These are phyloP conservation scores for Yamadazyma kitorensis DNA, from an alignment of 805 yeast species.

Conservation along the genomic window DNA sequence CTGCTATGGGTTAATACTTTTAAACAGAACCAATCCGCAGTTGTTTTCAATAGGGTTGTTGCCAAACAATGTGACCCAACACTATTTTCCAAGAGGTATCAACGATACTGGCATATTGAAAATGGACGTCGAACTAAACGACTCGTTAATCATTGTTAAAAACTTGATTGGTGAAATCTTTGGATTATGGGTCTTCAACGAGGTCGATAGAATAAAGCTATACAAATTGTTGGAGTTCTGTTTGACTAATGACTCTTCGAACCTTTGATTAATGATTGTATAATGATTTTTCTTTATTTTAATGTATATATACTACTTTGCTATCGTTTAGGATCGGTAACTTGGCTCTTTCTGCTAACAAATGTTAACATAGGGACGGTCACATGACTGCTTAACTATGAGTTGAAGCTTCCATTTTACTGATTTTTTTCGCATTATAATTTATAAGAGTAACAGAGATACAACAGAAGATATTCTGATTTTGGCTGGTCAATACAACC, in stretches of 20 bases:
- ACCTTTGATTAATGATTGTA: constrained; percentile 6
- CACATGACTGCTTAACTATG: no score
- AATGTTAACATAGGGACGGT: no score
- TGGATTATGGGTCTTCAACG: constrained; percentile 78
- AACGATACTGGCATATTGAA: constrained; percentile 32
- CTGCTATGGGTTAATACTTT: constrained; percentile 65
- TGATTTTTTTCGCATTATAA: no score
- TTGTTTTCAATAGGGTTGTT: constrained; percentile 71
- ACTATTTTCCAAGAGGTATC: constrained; percentile 38
- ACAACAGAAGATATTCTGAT: no score
- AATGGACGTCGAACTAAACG: constrained; percentile 67
- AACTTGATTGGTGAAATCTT: constrained; percentile 66
- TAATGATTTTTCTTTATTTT: no score
- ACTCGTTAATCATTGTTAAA: constrained; percentile 66
- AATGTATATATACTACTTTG: no score
- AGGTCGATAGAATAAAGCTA: constrained; percentile 60
- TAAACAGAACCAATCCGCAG: constrained; percentile 65
- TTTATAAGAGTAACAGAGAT: no score
- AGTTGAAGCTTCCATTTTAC: no score
- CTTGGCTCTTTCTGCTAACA: no score
- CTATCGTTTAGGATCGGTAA: no score
- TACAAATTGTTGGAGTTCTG: constrained; percentile 45
- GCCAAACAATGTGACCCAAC: constrained; percentile 49
- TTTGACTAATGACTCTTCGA: constrained; percentile 27
- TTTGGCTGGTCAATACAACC: no score